Percentiles rank a stretch among this genome's conserved stretches.
Evolutionary conservation across 129 eudicot species (phyloP).

Genomic region (Lactuca saligna): DNA sequence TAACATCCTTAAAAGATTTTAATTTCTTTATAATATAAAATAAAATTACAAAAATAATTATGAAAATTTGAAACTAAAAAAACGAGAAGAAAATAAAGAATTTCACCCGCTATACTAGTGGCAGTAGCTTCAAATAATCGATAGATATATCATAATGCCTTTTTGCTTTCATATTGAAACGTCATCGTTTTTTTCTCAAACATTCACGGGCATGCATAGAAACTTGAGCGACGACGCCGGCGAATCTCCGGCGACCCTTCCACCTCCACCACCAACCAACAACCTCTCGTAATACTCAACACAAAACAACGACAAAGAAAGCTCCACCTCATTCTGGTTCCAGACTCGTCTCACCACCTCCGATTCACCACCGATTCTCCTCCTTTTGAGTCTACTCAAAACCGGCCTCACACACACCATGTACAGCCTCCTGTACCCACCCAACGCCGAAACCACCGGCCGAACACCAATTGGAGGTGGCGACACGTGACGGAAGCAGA

Average conservation of each 20-base stretch:
- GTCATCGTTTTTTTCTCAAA: slow-evolving; percentile 25
- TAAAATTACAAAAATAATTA: slow-evolving; percentile 12
- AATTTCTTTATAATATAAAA: slow-evolving; percentile 15
- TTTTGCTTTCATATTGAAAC: background rate
- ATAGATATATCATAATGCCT: background rate
- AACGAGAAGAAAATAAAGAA: slow-evolving; percentile 15
- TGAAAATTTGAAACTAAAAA: background rate
- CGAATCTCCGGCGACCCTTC: slow-evolving; percentile 40
- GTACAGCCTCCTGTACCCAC: slow-evolving; percentile 79
- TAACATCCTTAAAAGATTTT: background rate
- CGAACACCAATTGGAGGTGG: slow-evolving; percentile 59
- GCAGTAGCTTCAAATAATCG: slow-evolving; percentile 13
- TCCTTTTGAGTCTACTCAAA: slow-evolving; percentile 48
- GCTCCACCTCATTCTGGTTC: slow-evolving; percentile 78
- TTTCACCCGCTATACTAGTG: slow-evolving; percentile 20
- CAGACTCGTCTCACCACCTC: slow-evolving; percentile 53
- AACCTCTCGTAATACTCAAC: slow-evolving; percentile 84
- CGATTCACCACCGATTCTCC: slow-evolving; percentile 35
- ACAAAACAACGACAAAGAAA: slow-evolving; percentile 76
- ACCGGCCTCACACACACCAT: slow-evolving; percentile 84
- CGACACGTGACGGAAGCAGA: slow-evolving; percentile 73
- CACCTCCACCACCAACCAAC: slow-evolving; percentile 57
- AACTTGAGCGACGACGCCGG: slow-evolving; percentile 79
- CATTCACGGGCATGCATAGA: slow-evolving; percentile 73
- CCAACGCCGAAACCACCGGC: slow-evolving; percentile 74